These are phyloP conservation scores for Fusarium globosum DNA, from an alignment of 2,329 filamentous ascomycete genomes.

Conservation along the genomic window DNA sequence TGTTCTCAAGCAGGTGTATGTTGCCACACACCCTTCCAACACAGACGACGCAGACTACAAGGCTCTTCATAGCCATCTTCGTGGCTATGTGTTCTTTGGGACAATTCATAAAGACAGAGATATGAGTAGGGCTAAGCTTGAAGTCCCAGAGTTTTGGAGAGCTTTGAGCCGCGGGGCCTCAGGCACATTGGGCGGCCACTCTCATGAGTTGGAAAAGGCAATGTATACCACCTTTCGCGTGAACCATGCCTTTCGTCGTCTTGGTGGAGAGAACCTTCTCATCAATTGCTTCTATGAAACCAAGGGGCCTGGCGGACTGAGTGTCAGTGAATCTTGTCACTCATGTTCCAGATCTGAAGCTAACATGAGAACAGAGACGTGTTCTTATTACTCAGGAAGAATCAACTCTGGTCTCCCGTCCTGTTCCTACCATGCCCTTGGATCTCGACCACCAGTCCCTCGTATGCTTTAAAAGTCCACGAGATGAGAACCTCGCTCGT, in stretches of 20 bases:
- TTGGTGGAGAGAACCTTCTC: not conserved
- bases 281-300: conserved; percentile 1
- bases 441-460: not conserved
- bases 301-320: not conserved
- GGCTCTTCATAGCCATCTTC: not conserved
- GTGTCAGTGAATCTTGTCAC: not conserved
- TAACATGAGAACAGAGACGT: not conserved
- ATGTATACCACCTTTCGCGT: not conserved
- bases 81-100: not conserved
- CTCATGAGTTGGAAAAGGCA: not conserved
- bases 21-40: not conserved
- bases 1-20: not conserved
- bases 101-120: not conserved
- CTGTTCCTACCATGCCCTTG: not conserved
- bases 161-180: not conserved
- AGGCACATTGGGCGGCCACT: not conserved
- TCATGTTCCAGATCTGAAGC: not conserved
- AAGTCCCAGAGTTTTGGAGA: not conserved
- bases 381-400: not conserved
- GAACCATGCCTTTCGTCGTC: not conserved
- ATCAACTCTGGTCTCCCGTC: not conserved
- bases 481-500: not conserved
- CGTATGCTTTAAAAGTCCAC: not conserved
- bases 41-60: not conserved
- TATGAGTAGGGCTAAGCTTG: not conserved